These are phyloP conservation scores for Avena eriantha DNA, from an alignment of 176 grass and related monocot genomes.

Conservation along the genomic window DNA sequence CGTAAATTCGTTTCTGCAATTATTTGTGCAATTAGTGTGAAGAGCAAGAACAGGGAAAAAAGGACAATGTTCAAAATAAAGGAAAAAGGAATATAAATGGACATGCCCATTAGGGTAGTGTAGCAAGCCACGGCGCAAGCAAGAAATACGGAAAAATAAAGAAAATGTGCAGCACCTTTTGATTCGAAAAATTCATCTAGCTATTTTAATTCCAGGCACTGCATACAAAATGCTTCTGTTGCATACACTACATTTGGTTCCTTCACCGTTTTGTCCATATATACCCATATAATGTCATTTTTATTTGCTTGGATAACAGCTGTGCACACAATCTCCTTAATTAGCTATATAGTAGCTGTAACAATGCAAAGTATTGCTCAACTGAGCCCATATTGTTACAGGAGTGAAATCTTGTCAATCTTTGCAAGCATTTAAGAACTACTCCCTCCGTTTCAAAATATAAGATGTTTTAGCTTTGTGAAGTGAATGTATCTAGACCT, in stretches of 20 bases:
- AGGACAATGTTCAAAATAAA: neutral
- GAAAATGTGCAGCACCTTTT: conserved; percentile 10
- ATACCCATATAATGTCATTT: neutral
- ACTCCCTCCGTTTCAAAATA: too few relatives aligned
- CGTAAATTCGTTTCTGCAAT: conserved; percentile 90
- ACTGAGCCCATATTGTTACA: conserved; percentile 18
- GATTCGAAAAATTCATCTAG: conserved; percentile 10
- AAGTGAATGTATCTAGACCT: too few relatives aligned
- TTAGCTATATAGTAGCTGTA: conserved; percentile 16
- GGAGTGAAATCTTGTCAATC: conserved; percentile 5
- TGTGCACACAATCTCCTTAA: neutral
- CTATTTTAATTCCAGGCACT: conserved; percentile 24
- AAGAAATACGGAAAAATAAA: conserved; percentile 6
- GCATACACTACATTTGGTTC: neutral
- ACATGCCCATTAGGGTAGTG: conserved; percentile 22
- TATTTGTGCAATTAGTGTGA: conserved; percentile 31
- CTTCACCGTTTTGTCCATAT: neutral
- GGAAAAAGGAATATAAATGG: neutral
- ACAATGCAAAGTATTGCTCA: conserved; percentile 12
- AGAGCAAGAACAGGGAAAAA: neutral
- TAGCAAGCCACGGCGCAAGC: neutral
- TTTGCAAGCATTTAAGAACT: conserved; percentile 12
- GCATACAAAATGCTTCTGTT: neutral
- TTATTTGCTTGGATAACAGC: conserved; percentile 2
- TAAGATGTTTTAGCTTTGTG: too few relatives aligned